Percentiles rank a stretch among this genome's conserved stretches.
Conservation (phyloP, 306 rosid genomes). For the Vicia faba region DNA sequence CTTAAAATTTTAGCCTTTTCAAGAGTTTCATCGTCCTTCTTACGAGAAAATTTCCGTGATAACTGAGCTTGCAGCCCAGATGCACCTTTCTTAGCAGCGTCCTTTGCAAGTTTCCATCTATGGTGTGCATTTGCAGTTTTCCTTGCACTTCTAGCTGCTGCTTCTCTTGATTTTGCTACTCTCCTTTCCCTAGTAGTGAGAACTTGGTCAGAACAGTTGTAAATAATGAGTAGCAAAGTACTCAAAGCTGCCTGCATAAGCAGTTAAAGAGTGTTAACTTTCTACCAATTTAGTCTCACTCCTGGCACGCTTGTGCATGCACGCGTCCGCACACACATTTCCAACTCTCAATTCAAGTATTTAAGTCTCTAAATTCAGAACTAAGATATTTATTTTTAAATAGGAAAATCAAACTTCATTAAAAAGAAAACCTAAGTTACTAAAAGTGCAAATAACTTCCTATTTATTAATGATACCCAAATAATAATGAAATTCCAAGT, state of each 20-base stretch:
- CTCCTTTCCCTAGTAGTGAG: constrained; percentile 86
- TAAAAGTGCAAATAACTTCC: too few relatives aligned
- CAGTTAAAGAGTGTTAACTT: constrained; percentile 49
- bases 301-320: not conserved
- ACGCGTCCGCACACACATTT: not conserved
- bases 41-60: constrained; percentile 64
- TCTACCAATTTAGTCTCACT: constrained; percentile 31
- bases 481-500: too few relatives aligned
- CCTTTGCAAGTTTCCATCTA: constrained; percentile 81
- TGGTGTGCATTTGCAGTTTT: constrained; percentile 73
- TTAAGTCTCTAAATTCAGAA: too few relatives aligned
- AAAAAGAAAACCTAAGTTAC: too few relatives aligned
- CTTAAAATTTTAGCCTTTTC: constrained; percentile 61
- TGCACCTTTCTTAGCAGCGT: constrained; percentile 80
- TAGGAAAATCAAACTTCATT: too few relatives aligned
- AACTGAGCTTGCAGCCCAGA: constrained; percentile 83
- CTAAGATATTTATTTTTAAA: too few relatives aligned
- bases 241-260: constrained; percentile 91
- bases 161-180: constrained; percentile 78
- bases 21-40: constrained; percentile 41
- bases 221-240: constrained; percentile 86
- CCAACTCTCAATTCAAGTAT: too few relatives aligned
- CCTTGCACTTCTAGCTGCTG: constrained; percentile 88
- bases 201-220: constrained; percentile 97
- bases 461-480: too few relatives aligned